Percentiles rank a stretch among this genome's conserved stretches.
Conservation (phyloP, 139 green algal genomes). For the Chlorella sp. region DNA sequence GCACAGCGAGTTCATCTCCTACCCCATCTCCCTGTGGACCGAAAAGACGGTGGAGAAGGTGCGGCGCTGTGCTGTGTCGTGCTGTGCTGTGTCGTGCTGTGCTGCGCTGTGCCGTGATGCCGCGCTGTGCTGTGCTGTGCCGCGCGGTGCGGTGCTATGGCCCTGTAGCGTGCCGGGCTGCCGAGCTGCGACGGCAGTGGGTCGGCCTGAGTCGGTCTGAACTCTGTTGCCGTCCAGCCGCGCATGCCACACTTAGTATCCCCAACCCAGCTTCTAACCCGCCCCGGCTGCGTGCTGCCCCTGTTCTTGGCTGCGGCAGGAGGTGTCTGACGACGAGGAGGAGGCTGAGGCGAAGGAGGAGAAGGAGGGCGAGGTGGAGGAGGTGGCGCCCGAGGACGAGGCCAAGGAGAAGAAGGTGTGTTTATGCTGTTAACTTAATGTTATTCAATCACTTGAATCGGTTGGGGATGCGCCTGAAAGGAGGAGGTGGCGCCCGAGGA, state of each 20-base stretch:
- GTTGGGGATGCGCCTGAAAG: not conserved
- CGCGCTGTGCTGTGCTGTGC: too few species aligned
- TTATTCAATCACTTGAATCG: too few species aligned
- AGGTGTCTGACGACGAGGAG: conserved; percentile 63
- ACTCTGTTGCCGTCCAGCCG: not conserved
- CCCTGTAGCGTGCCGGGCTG: too few species aligned
- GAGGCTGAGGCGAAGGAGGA: conserved; percentile 82
- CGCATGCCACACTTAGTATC: not conserved
- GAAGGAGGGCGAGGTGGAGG: conserved; percentile 72
- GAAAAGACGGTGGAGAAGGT: conserved; percentile 99
- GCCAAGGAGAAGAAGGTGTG: conserved; percentile 84
- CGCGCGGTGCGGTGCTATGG: too few species aligned
- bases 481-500: conserved; percentile 69
- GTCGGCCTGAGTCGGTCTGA: not conserved
- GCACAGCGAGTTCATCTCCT: conserved; percentile 99
- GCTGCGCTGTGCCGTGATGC: too few species aligned
- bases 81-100: too few species aligned
- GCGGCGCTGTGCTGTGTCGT: not conserved
- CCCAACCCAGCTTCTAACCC: not conserved
- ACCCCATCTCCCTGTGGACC: conserved; percentile 97
- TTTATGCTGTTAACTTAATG: too few species aligned
- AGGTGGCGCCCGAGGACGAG: conserved; percentile 71
- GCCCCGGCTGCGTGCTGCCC: not conserved
- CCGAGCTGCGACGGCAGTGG: not conserved
- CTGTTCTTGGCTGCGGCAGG: too few species aligned